Base-by-base conservation (phyloP, 140 eudicot species). In the Artemisia princeps region DNA sequence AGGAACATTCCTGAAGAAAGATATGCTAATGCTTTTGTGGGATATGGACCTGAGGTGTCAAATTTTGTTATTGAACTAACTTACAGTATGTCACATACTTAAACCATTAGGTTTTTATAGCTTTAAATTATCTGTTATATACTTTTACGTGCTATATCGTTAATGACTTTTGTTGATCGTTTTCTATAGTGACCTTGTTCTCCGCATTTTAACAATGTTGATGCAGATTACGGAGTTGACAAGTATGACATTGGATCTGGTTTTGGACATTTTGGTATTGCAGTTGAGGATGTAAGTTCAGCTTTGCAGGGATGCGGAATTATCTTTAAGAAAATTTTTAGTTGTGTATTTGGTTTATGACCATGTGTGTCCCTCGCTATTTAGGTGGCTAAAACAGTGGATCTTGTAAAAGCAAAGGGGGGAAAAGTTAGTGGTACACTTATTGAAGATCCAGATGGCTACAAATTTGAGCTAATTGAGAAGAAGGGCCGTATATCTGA, bases 1-100 rank as follows among this genome's bases (percentile, higher is more conserved):
- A 82, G 84, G 15, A 78, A 84, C 83, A 65, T 81, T 61, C 90
- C 83, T 2, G 90, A 84, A 72, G 90, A 84, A 60, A 76, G 48
- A 76, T 81, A 78, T 20, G 61, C 87, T 28, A 84, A 84, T 15
- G 86, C 86, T 28, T 84, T 84, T 53, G 50, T 84, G 37, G 86
- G 90, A 64, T 84, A 84, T 67, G 90, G 90, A 20, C 84, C 86
- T 2, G 90, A 84, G 64, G 79, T 62, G 23, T 69, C 84, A 60
- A 63, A 81, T 73, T 81, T 84, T 81, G 81, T 64, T 9, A 68
- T 84, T 51, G 90, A 84, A 73, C 80, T 84, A 23, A 84, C 86
- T 42, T 81, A 84, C 64, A 81, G 90, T 84, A 76, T 10, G 77
- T 74, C 14, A 24, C 56, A 26, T 60, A 13, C 23, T 26, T 75